These are phyloP conservation scores for Papiliotrema flavescens DNA, from an alignment of 1,284 basidiomycete species.

Conservation along the genomic window DNA sequence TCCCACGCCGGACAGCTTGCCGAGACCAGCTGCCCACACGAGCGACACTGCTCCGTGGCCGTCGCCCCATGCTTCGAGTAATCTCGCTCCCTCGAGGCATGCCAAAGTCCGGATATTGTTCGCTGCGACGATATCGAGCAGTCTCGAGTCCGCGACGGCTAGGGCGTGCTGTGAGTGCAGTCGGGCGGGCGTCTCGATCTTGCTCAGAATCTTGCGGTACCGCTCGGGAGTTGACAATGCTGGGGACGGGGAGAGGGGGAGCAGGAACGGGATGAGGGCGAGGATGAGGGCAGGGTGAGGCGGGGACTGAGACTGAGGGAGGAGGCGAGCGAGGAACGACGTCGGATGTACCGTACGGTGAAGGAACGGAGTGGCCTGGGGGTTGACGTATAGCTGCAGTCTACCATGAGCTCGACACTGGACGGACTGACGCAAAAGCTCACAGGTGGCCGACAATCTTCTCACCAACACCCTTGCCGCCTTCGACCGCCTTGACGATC, in stretches of 20 bases:
- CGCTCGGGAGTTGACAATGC: slow-evolving; percentile 8
- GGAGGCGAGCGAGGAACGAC: slow-evolving; percentile 23
- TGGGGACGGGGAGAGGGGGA: slow-evolving; percentile 18
- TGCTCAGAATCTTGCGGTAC: slow-evolving; percentile 9
- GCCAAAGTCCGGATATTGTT: slow-evolving; percentile 21
- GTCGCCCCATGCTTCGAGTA: slow-evolving; percentile 42
- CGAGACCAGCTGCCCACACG: slow-evolving; percentile 29
- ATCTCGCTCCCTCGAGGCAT: slow-evolving; percentile 24
- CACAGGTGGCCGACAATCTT: slow-evolving; percentile 42
- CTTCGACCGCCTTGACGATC: slow-evolving; percentile 28
- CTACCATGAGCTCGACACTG: slow-evolving; percentile 9
- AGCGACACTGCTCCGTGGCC: slow-evolving; percentile 16
- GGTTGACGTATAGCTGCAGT: slow-evolving; percentile 24
- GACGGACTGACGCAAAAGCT: slow-evolving; percentile 10
- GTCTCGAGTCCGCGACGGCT: slow-evolving; percentile 24
- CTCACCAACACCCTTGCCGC: slow-evolving; percentile 34
- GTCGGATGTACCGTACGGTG: slow-evolving; percentile 23
- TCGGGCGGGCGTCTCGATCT: slow-evolving; percentile 23
- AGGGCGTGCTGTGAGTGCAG: slow-evolving; percentile 21
- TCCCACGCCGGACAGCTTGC: slow-evolving; percentile 30
- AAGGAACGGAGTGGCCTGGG: slow-evolving; percentile 9
- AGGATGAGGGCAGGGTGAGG: slow-evolving; percentile 36
- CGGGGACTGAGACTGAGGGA: slow-evolving; percentile 13
- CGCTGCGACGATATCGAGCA: slow-evolving; percentile 37
- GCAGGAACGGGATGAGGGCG: slow-evolving; percentile 24